These are phyloP conservation scores for Rachicladosporium sp. DNA, from an alignment of 2,329 filamentous ascomycete species.

Conservation along the genomic window DNA sequence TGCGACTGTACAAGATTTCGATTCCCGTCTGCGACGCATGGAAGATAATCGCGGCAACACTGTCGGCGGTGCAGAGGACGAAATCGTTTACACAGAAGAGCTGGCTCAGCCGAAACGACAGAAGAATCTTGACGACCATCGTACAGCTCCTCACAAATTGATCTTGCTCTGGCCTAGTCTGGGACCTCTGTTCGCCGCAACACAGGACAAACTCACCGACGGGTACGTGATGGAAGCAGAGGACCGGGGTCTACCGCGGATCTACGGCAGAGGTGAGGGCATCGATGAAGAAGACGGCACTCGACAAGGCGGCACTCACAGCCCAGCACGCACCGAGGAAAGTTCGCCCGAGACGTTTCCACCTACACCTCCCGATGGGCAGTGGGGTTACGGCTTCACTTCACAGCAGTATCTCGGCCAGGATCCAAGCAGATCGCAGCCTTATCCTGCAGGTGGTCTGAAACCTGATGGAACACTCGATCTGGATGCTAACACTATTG, in stretches of 20 bases:
- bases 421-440: constrained; percentile 19
- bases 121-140: constrained; percentile 73
- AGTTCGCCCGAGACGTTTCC: constrained; percentile 20
- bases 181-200: constrained; percentile 20
- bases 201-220: constrained; percentile 17
- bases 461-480: constrained; percentile 42
- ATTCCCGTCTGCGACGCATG: constrained; percentile 14
- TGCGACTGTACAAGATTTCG: constrained; percentile 6
- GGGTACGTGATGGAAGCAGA: constrained; percentile 27
- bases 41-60: constrained; percentile 10
- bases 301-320: constrained; percentile 23
- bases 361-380: constrained; percentile 32
- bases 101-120: constrained; percentile 35
- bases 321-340: constrained; percentile 28
- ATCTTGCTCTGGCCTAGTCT: constrained; percentile 50
- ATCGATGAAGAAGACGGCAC: constrained; percentile 26
- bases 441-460: constrained; percentile 35
- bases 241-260: constrained; percentile 23
- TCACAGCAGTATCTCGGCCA: constrained; percentile 12
- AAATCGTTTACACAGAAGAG: constrained; percentile 13
- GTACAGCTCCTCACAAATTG: constrained; percentile 75
- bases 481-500: constrained; percentile 40
- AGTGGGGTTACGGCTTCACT: constrained; percentile 37
- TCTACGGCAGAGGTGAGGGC: constrained; percentile 25
- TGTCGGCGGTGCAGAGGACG: constrained; percentile 2